These are phyloP conservation scores for Pistacia vera DNA, from an alignment of 345 rosid species.

Conservation along the genomic window DNA sequence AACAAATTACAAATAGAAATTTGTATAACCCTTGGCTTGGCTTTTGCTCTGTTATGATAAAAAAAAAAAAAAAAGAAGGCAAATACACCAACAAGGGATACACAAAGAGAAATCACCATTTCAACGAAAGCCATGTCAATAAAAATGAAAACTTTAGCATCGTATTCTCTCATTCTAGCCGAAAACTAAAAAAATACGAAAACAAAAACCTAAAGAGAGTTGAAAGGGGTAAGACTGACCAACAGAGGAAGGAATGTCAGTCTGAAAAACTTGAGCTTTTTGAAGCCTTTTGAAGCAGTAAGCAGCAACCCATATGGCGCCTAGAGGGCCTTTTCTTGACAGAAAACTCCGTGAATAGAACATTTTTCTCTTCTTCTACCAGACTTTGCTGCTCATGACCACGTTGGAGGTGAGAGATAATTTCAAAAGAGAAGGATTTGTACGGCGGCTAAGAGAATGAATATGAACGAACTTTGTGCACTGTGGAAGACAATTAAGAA, in stretches of 20 bases:
- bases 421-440: too few species aligned
- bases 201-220: not conserved
- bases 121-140: too few species aligned
- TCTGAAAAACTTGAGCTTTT: constrained; percentile 63
- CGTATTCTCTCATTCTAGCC: not conserved
- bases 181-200: not conserved
- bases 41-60: not conserved
- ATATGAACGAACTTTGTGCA: not conserved
- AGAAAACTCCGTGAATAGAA: constrained; percentile 60
- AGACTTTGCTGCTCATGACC: not conserved
- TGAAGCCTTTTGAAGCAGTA: constrained; percentile 77
- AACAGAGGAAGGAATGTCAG: constrained; percentile 72
- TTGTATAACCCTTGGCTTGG: too few species aligned
- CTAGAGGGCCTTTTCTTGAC: constrained; percentile 65
- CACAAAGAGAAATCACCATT: not conserved
- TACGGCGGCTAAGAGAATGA: too few species aligned
- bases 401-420: too few species aligned
- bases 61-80: not conserved
- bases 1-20: not conserved
- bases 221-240: constrained; percentile 49
- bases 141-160: not conserved
- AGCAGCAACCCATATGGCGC: constrained; percentile 85
- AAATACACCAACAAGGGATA: not conserved
- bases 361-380: constrained; percentile 32
- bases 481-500: not conserved